Evolutionary conservation across 2,329 filamentous ascomycete genomes (phyloP).

Genomic region (Conoideocrella luteorostrata): DNA sequence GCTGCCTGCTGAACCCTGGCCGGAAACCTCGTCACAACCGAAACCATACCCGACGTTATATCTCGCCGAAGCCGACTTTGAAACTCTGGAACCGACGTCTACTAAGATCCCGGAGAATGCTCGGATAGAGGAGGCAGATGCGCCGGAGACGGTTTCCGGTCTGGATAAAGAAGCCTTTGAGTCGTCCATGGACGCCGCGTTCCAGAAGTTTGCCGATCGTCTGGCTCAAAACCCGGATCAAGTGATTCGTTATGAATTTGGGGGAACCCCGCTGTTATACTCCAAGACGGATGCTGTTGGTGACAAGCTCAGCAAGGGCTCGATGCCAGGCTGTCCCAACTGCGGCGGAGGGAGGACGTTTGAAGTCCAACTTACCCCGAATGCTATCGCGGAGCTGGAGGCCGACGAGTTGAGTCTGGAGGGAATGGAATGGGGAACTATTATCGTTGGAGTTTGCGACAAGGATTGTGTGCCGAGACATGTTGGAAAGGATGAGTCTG

Average conservation of each 20-base stretch:
- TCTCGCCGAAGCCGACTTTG: conserved; percentile 84
- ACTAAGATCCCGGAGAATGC: conserved; percentile 43
- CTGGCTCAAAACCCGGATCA: conserved; percentile 77
- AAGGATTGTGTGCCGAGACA: conserved; percentile 65
- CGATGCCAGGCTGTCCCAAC: conserved; percentile 68
- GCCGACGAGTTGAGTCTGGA: conserved; percentile 63
- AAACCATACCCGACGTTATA: conserved; percentile 69
- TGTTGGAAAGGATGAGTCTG: conserved; percentile 55
- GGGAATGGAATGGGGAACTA: conserved; percentile 98
- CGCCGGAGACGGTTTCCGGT: conserved; percentile 28
- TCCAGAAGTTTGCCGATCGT: conserved; percentile 74
- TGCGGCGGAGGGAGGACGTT: conserved; percentile 75
- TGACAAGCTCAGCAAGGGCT: conserved; percentile 45
- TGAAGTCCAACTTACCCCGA: conserved; percentile 86
- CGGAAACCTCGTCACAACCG: conserved; percentile 57
- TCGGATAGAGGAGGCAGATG: conserved; percentile 33
- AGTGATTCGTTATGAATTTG: conserved; percentile 74
- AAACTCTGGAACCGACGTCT: conserved; percentile 64
- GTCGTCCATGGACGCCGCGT: conserved; percentile 65
- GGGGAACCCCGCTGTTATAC: conserved; percentile 70
- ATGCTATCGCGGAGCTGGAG: conserved; percentile 85
- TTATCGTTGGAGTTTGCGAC: conserved; percentile 79
- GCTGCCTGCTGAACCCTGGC: conserved; percentile 65
- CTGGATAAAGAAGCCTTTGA: conserved; percentile 70
- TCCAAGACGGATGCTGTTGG: conserved; percentile 70